Evolutionary conservation across 495 filamentous ascomycete species (phyloP).

Genomic region (Parachaetomium inaequale): DNA sequence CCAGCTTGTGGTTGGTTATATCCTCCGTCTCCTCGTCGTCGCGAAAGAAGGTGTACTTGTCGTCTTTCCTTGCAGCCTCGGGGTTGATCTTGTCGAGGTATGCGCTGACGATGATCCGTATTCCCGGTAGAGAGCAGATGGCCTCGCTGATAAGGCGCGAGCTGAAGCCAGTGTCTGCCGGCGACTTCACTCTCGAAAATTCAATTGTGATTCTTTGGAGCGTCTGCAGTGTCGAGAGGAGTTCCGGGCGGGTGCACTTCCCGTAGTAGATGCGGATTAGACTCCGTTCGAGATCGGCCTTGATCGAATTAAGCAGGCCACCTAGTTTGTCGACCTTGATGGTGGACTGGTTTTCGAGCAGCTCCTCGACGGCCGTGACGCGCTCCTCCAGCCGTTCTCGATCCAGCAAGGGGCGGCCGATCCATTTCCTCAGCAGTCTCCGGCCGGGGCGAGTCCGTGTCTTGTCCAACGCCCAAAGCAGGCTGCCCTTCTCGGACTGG

Average conservation of each 20-base stretch:
- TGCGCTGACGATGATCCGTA: slow-evolving; percentile 61
- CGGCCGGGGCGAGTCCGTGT: slow-evolving; percentile 89
- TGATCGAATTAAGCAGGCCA: slow-evolving; percentile 64
- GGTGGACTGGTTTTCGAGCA: slow-evolving; percentile 64
- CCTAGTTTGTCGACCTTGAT: slow-evolving; percentile 68
- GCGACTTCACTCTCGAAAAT: slow-evolving; percentile 61
- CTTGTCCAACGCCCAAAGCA: slow-evolving; percentile 94
- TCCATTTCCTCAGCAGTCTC: slow-evolving; percentile 87
- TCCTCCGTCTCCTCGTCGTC: slow-evolving; percentile 80
- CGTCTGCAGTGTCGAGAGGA: slow-evolving; percentile 79
- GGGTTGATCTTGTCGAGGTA: slow-evolving; percentile 84
- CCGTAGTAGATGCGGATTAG: slow-evolving; percentile 96
- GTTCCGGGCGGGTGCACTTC: slow-evolving; percentile 87
- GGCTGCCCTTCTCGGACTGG: slow-evolving; percentile 75
- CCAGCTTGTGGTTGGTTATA: slow-evolving; percentile 82
- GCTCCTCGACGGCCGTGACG: slow-evolving; percentile 84
- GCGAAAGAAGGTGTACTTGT: slow-evolving; percentile 92
- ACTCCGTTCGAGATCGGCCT: slow-evolving; percentile 82
- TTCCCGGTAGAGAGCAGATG: slow-evolving; percentile 71
- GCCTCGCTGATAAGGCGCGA: slow-evolving; percentile 69
- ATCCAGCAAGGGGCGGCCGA: slow-evolving; percentile 85
- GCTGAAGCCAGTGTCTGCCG: slow-evolving; percentile 68
- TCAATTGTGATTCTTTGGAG: slow-evolving; percentile 75
- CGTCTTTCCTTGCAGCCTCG: slow-evolving; percentile 76
- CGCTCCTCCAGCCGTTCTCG: slow-evolving; percentile 72